Evolutionary conservation across 208 protist genomes (phyloP), one percentile per base, ranked within the genome.

Genomic region (Leishmania braziliensis): DNA sequence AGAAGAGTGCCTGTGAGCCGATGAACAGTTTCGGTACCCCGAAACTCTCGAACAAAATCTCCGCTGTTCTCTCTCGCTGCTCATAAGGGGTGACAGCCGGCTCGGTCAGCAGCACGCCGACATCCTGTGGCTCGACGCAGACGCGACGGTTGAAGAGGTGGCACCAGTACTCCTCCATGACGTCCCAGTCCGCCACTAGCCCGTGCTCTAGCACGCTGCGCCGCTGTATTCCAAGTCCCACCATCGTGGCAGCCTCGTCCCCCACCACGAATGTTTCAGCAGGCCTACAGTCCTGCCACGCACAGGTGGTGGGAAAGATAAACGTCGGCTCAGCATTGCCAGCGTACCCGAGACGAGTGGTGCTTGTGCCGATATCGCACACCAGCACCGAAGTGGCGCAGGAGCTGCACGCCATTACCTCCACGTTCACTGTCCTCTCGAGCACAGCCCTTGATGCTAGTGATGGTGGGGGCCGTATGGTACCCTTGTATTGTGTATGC

Each of bases 31-130:
- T 96, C 51, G 91, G 91, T 56, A 99, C 99, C 82, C 99, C 99
- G 86, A 99, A 99, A 6, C 98, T 99, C 87, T 99, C 99, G 85
- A 99, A 99, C 97, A 99, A 99, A 72, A 99, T 97, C 85, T 99
- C 99, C 26, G 99, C 99, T 2, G 95, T 98, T 70, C 96, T 97
- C 90, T 99, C 99, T 77, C 90, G 95, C 88, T 99, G 99, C 86
- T 99, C 98, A 29, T 98, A 99, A 29, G 99, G 86, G 86, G 99
- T 99, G 56, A 99, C 84, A 12, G 98, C 98, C 50, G 98, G 95
- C 91, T 99, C 99, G 18, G 99, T 99, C 75, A 99, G 89, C 74
- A 99, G 79, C 75, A 99, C 94, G 71, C 96, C 93, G 80, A 99
- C 97, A 65, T 99, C 99, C 80, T 99, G 97, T 39, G 99, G 99